phyloP scores from a whole-genome alignment of 176 grass and related monocot genomes.

The Alloteropsis semialata region DNA sequence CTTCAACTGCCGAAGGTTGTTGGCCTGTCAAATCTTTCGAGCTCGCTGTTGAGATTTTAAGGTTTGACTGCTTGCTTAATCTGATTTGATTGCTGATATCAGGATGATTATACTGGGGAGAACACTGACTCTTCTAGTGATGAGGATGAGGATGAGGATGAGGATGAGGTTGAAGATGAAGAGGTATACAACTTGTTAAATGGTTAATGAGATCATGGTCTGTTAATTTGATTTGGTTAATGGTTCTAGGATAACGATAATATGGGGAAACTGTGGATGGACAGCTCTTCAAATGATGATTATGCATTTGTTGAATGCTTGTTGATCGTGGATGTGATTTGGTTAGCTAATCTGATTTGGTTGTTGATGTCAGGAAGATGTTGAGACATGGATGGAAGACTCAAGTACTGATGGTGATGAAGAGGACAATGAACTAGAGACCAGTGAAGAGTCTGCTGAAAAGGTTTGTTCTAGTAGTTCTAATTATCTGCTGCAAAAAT shows the following conservation, averaged over 20 bases:
- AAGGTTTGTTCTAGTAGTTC: neutral
- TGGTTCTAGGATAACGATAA: conserved; percentile 8
- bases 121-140: neutral
- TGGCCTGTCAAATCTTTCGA: neutral
- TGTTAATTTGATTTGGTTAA: neutral
- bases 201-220: neutral
- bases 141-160: too few relatives aligned
- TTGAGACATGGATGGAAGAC: neutral
- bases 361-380: conserved; percentile 11
- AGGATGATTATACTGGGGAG: neutral
- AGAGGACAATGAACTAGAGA: neutral
- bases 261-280: neutral
- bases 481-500: neutral
- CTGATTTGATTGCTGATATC: conserved; percentile 6
- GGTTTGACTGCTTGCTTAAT: neutral
- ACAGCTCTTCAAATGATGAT: neutral
- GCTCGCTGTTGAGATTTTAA: neutral
- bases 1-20: neutral
- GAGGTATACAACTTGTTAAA: neutral
- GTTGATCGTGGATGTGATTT: neutral
- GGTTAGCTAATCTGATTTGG: neutral
- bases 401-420: neutral
- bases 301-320: neutral
- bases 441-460: neutral
- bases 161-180: too few relatives aligned